Percentiles rank a stretch among this genome's conserved stretches.
Evolutionary conservation across 768 basidiomycete species (phyloP).

Genomic region (Pulveroboletus ravenelii): DNA sequence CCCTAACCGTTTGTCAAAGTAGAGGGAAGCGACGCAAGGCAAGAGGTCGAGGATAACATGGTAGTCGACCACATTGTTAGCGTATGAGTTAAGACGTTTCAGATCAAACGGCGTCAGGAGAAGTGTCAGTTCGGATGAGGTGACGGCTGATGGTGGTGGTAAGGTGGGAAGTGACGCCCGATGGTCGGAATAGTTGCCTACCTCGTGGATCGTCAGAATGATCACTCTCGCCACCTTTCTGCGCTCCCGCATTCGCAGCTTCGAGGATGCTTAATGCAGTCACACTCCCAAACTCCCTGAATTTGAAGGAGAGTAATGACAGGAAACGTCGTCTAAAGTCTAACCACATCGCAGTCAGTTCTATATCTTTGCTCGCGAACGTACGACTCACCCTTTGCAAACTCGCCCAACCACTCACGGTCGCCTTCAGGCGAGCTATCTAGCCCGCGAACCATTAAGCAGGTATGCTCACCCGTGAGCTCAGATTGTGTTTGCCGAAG

Average conservation of each 20-base stretch:
- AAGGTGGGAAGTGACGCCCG: neutral
- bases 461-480: slow-evolving; percentile 93
- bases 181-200: slow-evolving; percentile 31
- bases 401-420: slow-evolving; percentile 82
- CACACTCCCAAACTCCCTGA: slow-evolving; percentile 88
- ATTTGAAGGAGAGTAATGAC: slow-evolving; percentile 85
- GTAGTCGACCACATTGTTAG: slow-evolving; percentile 94
- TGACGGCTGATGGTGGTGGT: slow-evolving; percentile 11
- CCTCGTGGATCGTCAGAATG: slow-evolving; percentile 18
- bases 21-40: slow-evolving; percentile 74
- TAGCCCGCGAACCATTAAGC: slow-evolving; percentile 89
- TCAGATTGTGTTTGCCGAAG: slow-evolving; percentile 91
- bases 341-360: slow-evolving; percentile 27
- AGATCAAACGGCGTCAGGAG: slow-evolving; percentile 88
- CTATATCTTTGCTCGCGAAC: neutral
- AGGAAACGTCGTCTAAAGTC: slow-evolving; percentile 93
- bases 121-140: slow-evolving; percentile 47
- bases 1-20: slow-evolving; percentile 73
- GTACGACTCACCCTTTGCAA: slow-evolving; percentile 62
- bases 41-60: slow-evolving; percentile 93
- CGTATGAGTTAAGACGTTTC: slow-evolving; percentile 92
- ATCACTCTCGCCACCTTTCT: slow-evolving; percentile 36
- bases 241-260: slow-evolving; percentile 65
- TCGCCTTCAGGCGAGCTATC: slow-evolving; percentile 59
- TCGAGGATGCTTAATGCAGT: slow-evolving; percentile 86